Evolutionary conservation across 345 rosid species (phyloP), one percentile per base, ranked within the genome.

Genomic region (Eucalyptus erythrocorys): DNA sequence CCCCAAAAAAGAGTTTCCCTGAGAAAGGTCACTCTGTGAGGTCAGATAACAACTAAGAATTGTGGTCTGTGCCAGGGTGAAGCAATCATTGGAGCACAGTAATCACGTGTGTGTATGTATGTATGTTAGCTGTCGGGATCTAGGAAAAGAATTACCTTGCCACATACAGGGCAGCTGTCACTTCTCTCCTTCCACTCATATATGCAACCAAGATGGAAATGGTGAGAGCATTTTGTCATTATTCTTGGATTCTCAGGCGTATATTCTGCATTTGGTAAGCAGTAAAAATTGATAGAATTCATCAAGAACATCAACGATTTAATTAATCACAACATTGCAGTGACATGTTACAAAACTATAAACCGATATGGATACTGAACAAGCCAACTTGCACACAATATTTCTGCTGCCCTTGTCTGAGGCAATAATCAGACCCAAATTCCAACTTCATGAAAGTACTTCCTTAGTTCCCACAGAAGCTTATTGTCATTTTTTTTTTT

Each of bases 131-230:
- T 48, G 11, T 37, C 22, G 1, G 27, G 19, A 68, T 66, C 53
- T 48, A 34, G 55, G 32, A 66, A 48, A 84, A 88, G 61, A 88
- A 88, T 49, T 93, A 98, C 99, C 99, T 95, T 96, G 91, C 99
- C 98, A 89, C 99, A 98, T 89, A 98, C 98, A 40, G 99, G 99
- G 91, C 99, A 98, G 92, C 90, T 93, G 55, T 98, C 99, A 93
- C 99, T 98, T 95, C 99, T 96, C 94, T 98, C 99, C 99, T 95
- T 98, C 99, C 99, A 98, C 92, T 96, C 99, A 88, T 96, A 98
- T 91, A 98, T 98, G 94, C 99, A 98, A 92, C 99, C 93, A 86
- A 98, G 99, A 90, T 98, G 99, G 93, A 95, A 98, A 95, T 97
- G 98, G 92, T 98, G 99, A 89, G 91, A 96, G 64, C 99, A 98